Conservation (phyloP, 1,284 basidiomycete genomes). For the Farysia itapuensis region DNA sequence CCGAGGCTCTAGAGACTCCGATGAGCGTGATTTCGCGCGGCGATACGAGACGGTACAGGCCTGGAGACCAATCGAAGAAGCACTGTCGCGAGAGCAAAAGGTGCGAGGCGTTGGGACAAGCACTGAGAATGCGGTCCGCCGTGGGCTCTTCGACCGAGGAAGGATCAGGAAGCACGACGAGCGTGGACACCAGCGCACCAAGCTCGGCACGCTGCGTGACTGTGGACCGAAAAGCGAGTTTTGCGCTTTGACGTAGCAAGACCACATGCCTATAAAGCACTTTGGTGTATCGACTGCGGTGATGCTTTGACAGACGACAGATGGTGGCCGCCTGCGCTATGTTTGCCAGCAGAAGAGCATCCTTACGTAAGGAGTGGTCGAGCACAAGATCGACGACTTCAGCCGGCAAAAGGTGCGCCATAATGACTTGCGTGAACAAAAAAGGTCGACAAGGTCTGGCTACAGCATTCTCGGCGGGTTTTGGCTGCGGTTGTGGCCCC, state of each 20-base stretch:
- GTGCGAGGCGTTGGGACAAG: conserved; percentile 20
- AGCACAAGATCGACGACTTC: conserved; percentile 35
- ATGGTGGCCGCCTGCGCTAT: conserved; percentile 3
- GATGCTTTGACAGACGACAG: conserved; percentile 9
- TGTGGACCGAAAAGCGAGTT: conserved; percentile 10
- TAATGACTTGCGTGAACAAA: too few relatives aligned
- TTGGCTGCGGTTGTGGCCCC: too few relatives aligned
- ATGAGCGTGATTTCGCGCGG: conserved; percentile 19
- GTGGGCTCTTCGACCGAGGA: background rate
- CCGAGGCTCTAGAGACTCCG: conserved; percentile 4
- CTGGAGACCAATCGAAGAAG: conserved; percentile 3
- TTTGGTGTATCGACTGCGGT: conserved; percentile 5
- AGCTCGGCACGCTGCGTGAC: conserved; percentile 2
- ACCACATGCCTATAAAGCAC: conserved; percentile 20
- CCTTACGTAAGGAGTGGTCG: conserved; percentile 2
- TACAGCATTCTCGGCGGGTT: too few relatives aligned
- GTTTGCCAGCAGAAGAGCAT: background rate
- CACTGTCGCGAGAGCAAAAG: conserved; percentile 12
- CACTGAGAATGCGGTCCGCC: conserved; percentile 10
- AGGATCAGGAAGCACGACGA: background rate
- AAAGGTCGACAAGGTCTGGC: too few relatives aligned
- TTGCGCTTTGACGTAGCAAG: too few relatives aligned
- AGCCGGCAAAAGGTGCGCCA: conserved; percentile 3
- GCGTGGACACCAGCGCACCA: conserved; percentile 1
- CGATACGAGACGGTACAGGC: conserved; percentile 5